These are phyloP conservation scores for Zymoseptoria brevis DNA, from an alignment of 2,329 filamentous ascomycete genomes.

Conservation along the genomic window DNA sequence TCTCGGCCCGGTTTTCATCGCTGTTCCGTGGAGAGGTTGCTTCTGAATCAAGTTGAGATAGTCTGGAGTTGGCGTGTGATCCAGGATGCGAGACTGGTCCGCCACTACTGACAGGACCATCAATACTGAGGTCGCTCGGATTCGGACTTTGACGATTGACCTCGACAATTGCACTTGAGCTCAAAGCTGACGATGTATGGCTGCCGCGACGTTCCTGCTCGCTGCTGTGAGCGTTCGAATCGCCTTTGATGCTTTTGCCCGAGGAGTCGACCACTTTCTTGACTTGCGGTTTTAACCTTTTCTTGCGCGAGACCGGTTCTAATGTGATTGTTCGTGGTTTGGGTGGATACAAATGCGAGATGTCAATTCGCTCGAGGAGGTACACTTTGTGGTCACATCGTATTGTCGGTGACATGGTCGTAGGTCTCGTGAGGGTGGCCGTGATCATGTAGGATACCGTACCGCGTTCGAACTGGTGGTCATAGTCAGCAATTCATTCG, in stretches of 20 bases:
- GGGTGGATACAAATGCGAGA: conserved; percentile 65
- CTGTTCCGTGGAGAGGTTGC: conserved; percentile 35
- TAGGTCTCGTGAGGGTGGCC: conserved; percentile 81
- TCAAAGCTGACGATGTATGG: conserved; percentile 21
- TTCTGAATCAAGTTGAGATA: conserved; percentile 37
- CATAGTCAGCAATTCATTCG: conserved; percentile 11
- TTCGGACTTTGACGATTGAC: conserved; percentile 33
- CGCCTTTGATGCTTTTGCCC: conserved; percentile 21
- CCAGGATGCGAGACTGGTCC: conserved; percentile 4
- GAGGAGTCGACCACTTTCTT: conserved; percentile 21
- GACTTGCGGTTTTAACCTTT: conserved; percentile 49
- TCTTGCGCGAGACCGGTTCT: conserved; percentile 72
- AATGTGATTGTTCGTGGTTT: conserved; percentile 77
- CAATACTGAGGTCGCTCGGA: conserved; percentile 41
- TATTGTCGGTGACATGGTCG: conserved; percentile 70
- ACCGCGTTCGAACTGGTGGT: conserved; percentile 80
- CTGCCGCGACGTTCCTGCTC: conserved; percentile 20
- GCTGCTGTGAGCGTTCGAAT: conserved; percentile 16
- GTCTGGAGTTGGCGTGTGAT: conserved; percentile 32
- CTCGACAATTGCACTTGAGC: conserved; percentile 25
- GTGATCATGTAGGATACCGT: conserved; percentile 88
- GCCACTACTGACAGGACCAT: conserved; percentile 17
- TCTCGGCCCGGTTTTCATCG: conserved; percentile 45
- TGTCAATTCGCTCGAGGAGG: conserved; percentile 74
- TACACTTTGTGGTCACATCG: conserved; percentile 75